Percentiles rank a stretch among this genome's conserved stretches.
Evolutionary conservation across 2,329 filamentous ascomycete genomes (phyloP).

Genomic region (Daldinia sp.): DNA sequence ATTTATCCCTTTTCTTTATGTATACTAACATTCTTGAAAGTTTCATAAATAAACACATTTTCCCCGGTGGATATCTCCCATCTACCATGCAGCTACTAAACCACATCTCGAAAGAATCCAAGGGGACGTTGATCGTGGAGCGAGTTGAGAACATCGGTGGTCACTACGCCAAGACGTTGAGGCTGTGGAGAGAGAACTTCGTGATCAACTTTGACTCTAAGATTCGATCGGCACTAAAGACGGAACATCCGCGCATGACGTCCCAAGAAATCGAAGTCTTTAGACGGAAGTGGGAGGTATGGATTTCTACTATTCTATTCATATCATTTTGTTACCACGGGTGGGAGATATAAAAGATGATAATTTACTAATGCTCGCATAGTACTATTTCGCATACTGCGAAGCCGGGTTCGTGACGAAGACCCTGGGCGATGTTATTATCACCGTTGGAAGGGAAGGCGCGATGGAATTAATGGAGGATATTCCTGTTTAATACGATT

Average conservation of each 20-base stretch:
- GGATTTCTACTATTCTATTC: slow-evolving; percentile 34
- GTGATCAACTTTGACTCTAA: slow-evolving; percentile 65
- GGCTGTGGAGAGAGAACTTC: slow-evolving; percentile 74
- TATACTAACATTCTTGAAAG: slow-evolving; percentile 41
- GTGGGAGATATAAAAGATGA: no score
- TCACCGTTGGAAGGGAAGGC: slow-evolving; percentile 73
- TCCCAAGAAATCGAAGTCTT: slow-evolving; percentile 72
- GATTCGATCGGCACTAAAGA: slow-evolving; percentile 67
- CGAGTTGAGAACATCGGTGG: slow-evolving; percentile 76
- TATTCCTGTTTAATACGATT: slow-evolving; percentile 63
- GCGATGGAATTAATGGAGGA: slow-evolving; percentile 74
- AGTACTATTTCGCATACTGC: slow-evolving; percentile 80
- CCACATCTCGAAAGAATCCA: slow-evolving; percentile 67
- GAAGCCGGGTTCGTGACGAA: slow-evolving; percentile 78
- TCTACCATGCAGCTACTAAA: slow-evolving; percentile 64
- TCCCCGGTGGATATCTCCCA: slow-evolving; percentile 77
- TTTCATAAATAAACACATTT: slow-evolving; percentile 81
- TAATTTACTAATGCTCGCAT: background rate
- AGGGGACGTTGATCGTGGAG: slow-evolving; percentile 71
- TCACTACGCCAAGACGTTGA: slow-evolving; percentile 74
- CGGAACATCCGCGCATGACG: slow-evolving; percentile 65
- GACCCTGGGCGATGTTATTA: slow-evolving; percentile 75
- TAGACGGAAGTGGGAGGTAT: slow-evolving; percentile 73
- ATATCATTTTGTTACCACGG: background rate
- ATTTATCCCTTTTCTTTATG: background rate